These are phyloP conservation scores for Fraxinus velutina DNA, from an alignment of 305 asterid genomes.

Conservation along the genomic window DNA sequence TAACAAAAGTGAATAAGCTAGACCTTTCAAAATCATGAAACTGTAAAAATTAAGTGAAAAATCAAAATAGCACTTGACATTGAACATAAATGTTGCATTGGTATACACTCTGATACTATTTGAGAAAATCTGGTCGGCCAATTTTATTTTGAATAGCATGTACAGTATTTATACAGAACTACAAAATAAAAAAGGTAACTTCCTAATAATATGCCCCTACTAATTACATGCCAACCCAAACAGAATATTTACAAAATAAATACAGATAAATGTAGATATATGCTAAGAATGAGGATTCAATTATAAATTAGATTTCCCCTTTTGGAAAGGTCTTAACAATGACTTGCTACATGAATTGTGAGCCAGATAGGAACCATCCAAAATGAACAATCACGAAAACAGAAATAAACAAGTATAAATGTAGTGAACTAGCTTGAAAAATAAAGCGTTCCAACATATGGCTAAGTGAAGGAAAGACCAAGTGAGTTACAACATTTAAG, in stretches of 20 bases:
- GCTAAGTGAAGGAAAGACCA: not conserved
- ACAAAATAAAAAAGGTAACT: not conserved
- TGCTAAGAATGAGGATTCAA: not conserved
- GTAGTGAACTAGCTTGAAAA: not conserved
- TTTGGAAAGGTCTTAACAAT: not conserved
- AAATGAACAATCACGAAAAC: not conserved
- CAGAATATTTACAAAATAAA: not conserved
- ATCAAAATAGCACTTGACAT: not conserved
- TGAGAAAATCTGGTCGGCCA: not conserved
- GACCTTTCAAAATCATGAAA: conserved; percentile 9
- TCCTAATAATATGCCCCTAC: not conserved
- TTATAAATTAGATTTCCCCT: not conserved
- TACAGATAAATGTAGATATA: not conserved
- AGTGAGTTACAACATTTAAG: not conserved
- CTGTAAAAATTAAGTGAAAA: not conserved
- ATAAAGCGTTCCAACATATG: not conserved
- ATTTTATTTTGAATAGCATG: not conserved
- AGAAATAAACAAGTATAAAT: not conserved
- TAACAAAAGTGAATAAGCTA: conserved; percentile 1
- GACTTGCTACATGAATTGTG: not conserved
- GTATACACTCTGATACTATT: not conserved
- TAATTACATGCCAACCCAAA: not conserved
- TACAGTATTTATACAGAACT: not conserved
- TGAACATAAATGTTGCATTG: not conserved
- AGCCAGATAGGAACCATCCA: not conserved